Percentiles rank a stretch among this genome's conserved stretches.
phyloP scores from a whole-genome alignment of 2,329 filamentous ascomycete genomes.

The Colletotrichum lini region DNA sequence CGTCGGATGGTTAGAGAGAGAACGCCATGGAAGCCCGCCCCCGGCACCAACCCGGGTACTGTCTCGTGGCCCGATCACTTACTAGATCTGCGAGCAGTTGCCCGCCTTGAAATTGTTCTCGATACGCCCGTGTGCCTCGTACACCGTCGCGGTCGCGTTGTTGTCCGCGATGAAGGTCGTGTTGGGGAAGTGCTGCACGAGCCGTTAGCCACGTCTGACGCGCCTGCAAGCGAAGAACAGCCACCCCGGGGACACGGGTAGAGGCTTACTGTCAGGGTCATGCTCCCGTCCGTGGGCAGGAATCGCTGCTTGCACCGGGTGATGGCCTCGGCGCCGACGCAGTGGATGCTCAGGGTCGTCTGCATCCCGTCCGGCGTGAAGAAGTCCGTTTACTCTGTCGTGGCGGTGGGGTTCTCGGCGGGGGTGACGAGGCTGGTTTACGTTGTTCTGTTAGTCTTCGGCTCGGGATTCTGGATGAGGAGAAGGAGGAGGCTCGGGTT shows the following conservation, averaged over 20 bases:
- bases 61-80: not conserved
- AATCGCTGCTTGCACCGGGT: constrained; percentile 35
- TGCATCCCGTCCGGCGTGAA: constrained; percentile 38
- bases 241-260: too few species aligned
- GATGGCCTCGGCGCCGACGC: constrained; percentile 32
- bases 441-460: not conserved
- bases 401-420: constrained; percentile 34
- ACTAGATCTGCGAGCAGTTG: constrained; percentile 39
- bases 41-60: too few species aligned
- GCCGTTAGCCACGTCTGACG: not conserved
- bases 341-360: constrained; percentile 37
- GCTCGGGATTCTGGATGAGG: not conserved
- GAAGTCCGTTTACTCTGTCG: constrained; percentile 37
- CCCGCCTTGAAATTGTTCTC: constrained; percentile 36
- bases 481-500: not conserved
- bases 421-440: constrained; percentile 25
- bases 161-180: constrained; percentile 29
- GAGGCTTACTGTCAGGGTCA: constrained; percentile 25
- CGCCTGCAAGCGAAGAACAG: not conserved
- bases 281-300: constrained; percentile 31
- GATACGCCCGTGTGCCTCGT: constrained; percentile 29
- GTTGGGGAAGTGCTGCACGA: constrained; percentile 32
- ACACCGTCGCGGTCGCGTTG: constrained; percentile 31
- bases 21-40: too few species aligned
- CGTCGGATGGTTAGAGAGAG: not conserved